Evolutionary conservation across 768 basidiomycete species (phyloP), one percentile per base, ranked within the genome.

Genomic region (Mycena vitilis): DNA sequence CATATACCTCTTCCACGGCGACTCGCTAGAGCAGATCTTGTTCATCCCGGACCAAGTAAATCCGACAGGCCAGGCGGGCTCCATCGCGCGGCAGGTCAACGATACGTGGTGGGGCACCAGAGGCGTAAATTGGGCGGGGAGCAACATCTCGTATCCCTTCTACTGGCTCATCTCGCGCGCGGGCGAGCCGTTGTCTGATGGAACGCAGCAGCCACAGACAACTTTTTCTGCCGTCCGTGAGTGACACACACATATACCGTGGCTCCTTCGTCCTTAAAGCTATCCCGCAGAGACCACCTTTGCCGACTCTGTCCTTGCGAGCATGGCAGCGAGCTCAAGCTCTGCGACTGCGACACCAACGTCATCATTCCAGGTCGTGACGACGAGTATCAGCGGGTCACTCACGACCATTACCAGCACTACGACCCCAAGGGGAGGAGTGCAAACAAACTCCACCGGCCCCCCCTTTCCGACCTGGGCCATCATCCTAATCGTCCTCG

Each of bases 401-500:
- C 12, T 56, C n/a, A 55, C 54, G 20, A 56, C 57, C 10, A 20
- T n/a, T 16, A 40, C 38, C 57, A 34, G 23, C 42, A 64, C 61
- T 9, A 16, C 22, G 47, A 3, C 48, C 25, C 60, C 70, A 25
- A 62, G 71, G 18, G 37, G 81, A 54, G 81, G 67, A 68, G 83
- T 93, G 38, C 92, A 92, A 76, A 71, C 75, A 57, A 65, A 71
- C n/a, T 60, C 60, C 23, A 67, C 73, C 54, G 72, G 66, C 62
- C 73, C 83, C 12, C 70, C 82, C 25, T 95, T 95, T 75, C 95
- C 94, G 16, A 87, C 87, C 76, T 96, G 94, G 94, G 95, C 93
- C 12, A 96, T 96, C 74, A 89, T 95, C 71, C 91, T 96, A 55
- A 91, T 91, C 62, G 87, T 96, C 45, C 87, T 96, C 36, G 95